Conservation (phyloP, 805 yeast species). For the Kazachstania africana region DNA sequence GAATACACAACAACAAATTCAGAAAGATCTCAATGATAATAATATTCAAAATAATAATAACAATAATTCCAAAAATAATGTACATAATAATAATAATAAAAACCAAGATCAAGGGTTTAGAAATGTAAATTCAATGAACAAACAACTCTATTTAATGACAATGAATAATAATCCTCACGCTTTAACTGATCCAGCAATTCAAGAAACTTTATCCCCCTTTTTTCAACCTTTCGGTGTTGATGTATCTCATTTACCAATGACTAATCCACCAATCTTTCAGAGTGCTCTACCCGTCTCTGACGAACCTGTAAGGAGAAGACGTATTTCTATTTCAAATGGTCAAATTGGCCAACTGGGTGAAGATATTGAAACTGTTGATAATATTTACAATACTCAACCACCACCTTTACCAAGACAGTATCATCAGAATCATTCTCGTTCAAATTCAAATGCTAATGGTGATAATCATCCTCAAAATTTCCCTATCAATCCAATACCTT, state of each 20-base stretch:
- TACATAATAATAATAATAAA: too few relatives aligned
- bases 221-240: slow-evolving; percentile 35
- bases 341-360: slow-evolving; percentile 65
- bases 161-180: slow-evolving; percentile 18
- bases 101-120: slow-evolving; percentile 1
- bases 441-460: background rate
- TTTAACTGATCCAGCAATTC: slow-evolving; percentile 22
- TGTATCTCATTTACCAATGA: slow-evolving; percentile 32
- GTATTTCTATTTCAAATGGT: slow-evolving; percentile 74
- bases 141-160: slow-evolving; percentile 7
- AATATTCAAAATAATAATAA: too few relatives aligned
- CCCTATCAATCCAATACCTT: background rate
- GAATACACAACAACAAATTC: too few relatives aligned
- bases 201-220: slow-evolving; percentile 31
- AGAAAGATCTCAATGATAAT: too few relatives aligned
- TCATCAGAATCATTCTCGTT: slow-evolving; percentile 28
- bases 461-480: background rate
- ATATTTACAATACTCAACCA: slow-evolving; percentile 24
- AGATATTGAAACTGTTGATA: slow-evolving; percentile 24
- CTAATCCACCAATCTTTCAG: slow-evolving; percentile 36
- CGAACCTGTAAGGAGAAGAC: slow-evolving; percentile 16
- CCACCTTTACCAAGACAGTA: slow-evolving; percentile 6
- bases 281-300: slow-evolving; percentile 28
- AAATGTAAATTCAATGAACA: slow-evolving; percentile 3
- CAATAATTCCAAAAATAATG: too few relatives aligned